Evolutionary conservation across 2,329 filamentous ascomycete species (phyloP), one percentile per base, ranked within the genome.

Genomic region (Pseudofabraea citricarpa): DNA sequence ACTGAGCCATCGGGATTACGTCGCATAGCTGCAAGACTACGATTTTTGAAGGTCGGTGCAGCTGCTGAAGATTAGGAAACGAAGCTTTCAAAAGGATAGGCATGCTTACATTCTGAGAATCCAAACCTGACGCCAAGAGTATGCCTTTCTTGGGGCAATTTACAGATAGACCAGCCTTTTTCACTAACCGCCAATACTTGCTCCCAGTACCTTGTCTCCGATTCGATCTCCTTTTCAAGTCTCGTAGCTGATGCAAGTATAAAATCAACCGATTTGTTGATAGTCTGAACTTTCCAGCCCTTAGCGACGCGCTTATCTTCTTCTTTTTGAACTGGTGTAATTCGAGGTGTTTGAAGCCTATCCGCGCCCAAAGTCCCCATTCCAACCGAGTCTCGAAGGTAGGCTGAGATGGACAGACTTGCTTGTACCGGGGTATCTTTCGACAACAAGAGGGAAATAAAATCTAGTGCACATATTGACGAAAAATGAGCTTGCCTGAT

Each of bases 191-290:
- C 79, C 36, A 95, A 69, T 2, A 97, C 77, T 55, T 95, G 85
- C 43, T 85, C 77, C 93, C 93, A 98, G 64, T 95, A 98, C 55
- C 77, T 83, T 2, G 83, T 83, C 68, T 98, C 93, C 22, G 81
- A 79, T 8, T 78, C 74, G 24, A 94, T 85, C 62, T 95, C 90
- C 9, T 76, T 77, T 54, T 88, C 79, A 10, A 98, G 67, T 31
- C 87, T 76, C 20, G 75, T 73, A 0, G 87, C 85, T 4, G 90
- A 84, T 8, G 80, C 75, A 12, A 89, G 68, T 18, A 95, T 76
- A 26, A 83, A 82, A 54, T 87, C 83, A 1, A 88, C 82, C 3
- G 86, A 83, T 24, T 79, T 77, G 55, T 86, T 82, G 52, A 95
- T 79, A 36, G 83, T 84, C 56, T 90, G 80, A 49, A 93, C 71